Evolutionary conservation across 23 red algal species (phyloP), one percentile per base, ranked within the genome.

Genomic region (Cyanidiococcus yangmingshanensis): DNA sequence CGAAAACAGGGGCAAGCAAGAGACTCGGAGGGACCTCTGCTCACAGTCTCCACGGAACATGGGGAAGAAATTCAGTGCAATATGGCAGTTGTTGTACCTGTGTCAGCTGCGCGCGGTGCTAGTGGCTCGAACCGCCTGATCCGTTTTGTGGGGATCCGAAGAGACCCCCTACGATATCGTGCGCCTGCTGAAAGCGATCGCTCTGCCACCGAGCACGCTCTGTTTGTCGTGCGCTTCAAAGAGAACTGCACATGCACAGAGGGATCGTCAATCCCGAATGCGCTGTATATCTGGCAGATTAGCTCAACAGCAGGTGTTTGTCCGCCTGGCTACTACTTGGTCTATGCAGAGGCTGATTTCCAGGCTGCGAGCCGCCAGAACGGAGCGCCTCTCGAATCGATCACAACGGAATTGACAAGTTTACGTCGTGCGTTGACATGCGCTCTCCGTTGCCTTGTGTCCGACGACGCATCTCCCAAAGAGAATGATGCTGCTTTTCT

Each of bases 241-340:
- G 45, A 54, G 45, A 21, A 21, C 45, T 7, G 12, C 12, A 7
- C 21, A 7, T 7, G 12, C 45, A 21, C 45, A 54, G 45, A 7
- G 45, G 7, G 12, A 54, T 54, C 45, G 45, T 54, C 7, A 15
- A 15, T 21, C 12, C 21, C 45, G 7, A 21, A 7, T 21, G 21
- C 45, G 45, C 63, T 71, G 63, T 71, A 35, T 35, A 32, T 71
- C n/a, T 35, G 63, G n/a, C 63, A 71, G 27, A 35, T 71, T 29
- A 35, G 32, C 32, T 25, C n/a, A 7, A 30, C n/a, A 7, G 63
- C 63, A 29, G 63, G 63, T 35, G 27, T 71, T 7, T 71, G 63
- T 71, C 7, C 27, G n/a, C n/a, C 63, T 25, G 63, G 63, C 63
- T 32, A 32, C 7, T 71, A 71, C 27, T 2, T 71, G 63, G 63